Percentiles rank a stretch among this genome's conserved stretches.
These are phyloP conservation scores for Penicillium ucsense DNA, from an alignment of 495 filamentous ascomycete species.

Conservation along the genomic window DNA sequence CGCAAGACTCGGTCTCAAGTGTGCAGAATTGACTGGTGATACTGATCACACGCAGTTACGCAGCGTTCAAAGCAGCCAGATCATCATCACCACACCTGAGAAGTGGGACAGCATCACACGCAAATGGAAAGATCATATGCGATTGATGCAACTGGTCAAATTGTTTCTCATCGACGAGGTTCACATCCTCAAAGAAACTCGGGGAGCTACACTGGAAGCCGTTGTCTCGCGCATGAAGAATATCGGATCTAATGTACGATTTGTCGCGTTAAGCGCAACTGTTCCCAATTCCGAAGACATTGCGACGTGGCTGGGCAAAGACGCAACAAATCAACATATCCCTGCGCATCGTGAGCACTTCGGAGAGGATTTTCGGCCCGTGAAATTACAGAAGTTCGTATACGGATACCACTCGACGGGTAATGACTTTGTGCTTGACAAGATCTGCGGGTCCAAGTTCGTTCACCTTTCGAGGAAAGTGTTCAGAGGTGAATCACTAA, in stretches of 20 bases:
- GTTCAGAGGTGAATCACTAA: too few species aligned
- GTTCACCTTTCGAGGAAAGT: conserved; percentile 3
- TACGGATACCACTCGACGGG: conserved; percentile 56
- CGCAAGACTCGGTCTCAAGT: conserved; percentile 58
- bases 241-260: conserved; percentile 75
- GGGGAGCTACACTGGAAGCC: conserved; percentile 89
- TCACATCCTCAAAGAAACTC: conserved; percentile 81
- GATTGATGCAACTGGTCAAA: conserved; percentile 74
- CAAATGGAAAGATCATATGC: conserved; percentile 87
- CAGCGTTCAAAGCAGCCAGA: conserved; percentile 69
- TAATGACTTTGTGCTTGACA: conserved; percentile 89
- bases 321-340: conserved; percentile 52
- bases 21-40: conserved; percentile 87
- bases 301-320: conserved; percentile 81
- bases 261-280: conserved; percentile 87
- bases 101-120: conserved; percentile 98
- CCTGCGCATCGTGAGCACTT: conserved; percentile 73
- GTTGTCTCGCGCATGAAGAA: conserved; percentile 96
- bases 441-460: conserved; percentile 60
- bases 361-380: conserved; percentile 84
- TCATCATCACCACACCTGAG: conserved; percentile 94
- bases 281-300: conserved; percentile 90
- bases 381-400: conserved; percentile 78
- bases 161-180: conserved; percentile 95
- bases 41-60: conserved; percentile 66